These are phyloP conservation scores for Penicillium ochrochloron DNA, from an alignment of 495 filamentous ascomycete species.

Conservation along the genomic window DNA sequence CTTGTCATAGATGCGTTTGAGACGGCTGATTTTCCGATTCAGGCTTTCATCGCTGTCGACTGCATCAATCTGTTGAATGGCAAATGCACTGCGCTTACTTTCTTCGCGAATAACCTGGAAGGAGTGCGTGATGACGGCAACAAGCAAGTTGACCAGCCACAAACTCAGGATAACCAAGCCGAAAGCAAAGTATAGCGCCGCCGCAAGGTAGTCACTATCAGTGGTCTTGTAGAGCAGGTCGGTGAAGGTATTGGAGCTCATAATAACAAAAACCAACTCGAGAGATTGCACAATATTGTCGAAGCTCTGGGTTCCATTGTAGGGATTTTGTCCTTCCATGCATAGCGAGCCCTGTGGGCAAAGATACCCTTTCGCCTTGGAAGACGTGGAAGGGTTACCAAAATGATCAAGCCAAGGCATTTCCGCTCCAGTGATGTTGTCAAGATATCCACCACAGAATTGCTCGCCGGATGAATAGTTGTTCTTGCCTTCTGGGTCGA, in stretches of 20 bases:
- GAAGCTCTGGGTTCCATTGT: conserved; percentile 86
- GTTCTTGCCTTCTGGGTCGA: conserved; percentile 53
- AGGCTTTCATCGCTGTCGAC: conserved; percentile 41
- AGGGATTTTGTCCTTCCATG: conserved; percentile 78
- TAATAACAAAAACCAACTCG: conserved; percentile 96
- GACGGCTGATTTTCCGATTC: conserved; percentile 49
- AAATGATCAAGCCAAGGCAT: conserved; percentile 68
- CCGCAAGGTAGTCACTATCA: conserved; percentile 85
- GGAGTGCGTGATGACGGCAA: conserved; percentile 97
- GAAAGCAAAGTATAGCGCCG: conserved; percentile 82
- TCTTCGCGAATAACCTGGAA: conserved; percentile 99
- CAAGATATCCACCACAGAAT: conserved; percentile 85
- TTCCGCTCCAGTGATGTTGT: conserved; percentile 57
- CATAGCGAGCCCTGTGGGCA: conserved; percentile 85
- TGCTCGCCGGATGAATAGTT: conserved; percentile 56
- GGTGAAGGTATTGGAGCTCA: conserved; percentile 96
- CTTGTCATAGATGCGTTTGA: conserved; percentile 74
- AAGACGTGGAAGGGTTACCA: conserved; percentile 36
- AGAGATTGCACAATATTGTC: conserved; percentile 92
- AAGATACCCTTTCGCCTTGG: conserved; percentile 80
- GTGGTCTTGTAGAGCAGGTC: conserved; percentile 92
- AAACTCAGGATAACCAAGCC: conserved; percentile 92
- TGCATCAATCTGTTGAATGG: conserved; percentile 66
- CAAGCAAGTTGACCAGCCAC: conserved; percentile 95
- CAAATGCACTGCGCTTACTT: conserved; percentile 91